These are phyloP conservation scores for Mucor irregularis DNA, from an alignment of 371 early-diverging fungal species.

Conservation along the genomic window DNA sequence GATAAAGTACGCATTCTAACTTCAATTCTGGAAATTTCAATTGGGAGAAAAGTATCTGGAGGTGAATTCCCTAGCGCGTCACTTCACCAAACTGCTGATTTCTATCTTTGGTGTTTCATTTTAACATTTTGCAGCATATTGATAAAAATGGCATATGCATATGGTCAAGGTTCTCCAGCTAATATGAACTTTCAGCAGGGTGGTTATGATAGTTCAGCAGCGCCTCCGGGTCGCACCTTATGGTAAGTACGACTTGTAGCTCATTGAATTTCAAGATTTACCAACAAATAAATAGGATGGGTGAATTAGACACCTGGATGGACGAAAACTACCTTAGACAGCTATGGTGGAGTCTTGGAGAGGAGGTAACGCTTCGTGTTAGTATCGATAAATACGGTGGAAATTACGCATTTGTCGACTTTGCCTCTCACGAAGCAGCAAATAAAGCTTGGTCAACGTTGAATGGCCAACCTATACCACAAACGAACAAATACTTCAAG, in stretches of 20 bases:
- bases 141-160: slow-evolving; percentile 2
- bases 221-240: slow-evolving; percentile 12
- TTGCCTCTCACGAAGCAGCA: slow-evolving; percentile 58
- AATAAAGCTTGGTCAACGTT: slow-evolving; percentile 58
- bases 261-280: not conserved
- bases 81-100: too few relatives aligned
- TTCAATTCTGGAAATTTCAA: too few relatives aligned
- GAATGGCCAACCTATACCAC: slow-evolving; percentile 78
- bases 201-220: not conserved
- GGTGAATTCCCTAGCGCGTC: too few relatives aligned
- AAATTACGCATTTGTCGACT: slow-evolving; percentile 73
- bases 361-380: slow-evolving; percentile 45
- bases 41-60: too few relatives aligned
- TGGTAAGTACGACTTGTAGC: not conserved
- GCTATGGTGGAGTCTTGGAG: slow-evolving; percentile 66
- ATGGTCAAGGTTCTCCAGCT: not conserved
- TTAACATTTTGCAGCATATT: too few relatives aligned
- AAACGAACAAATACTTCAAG: slow-evolving; percentile 73
- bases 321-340: slow-evolving; percentile 70
- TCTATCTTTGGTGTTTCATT: too few relatives aligned
- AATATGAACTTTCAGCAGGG: not conserved
- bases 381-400: slow-evolving; percentile 23
- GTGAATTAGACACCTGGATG: slow-evolving; percentile 83
- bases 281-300: slow-evolving; percentile 57
- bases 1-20: too few relatives aligned